Conservation (phyloP, 176 grass and related monocot species). For the Bothriochloa decipiens region DNA sequence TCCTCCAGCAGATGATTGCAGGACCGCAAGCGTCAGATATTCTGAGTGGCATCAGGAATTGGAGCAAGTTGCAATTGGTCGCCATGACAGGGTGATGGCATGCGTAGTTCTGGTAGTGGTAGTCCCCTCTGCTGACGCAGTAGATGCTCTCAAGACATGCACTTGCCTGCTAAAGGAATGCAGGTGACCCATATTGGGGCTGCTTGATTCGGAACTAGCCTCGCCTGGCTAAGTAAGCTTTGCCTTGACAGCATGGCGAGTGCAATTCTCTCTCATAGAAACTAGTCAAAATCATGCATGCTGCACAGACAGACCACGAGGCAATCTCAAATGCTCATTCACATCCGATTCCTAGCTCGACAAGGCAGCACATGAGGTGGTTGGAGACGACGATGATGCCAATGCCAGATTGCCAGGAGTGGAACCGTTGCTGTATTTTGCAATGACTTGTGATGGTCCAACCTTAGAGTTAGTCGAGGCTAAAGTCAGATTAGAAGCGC, state of each 20-base stretch:
- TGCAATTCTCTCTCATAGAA: not conserved
- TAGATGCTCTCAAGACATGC: constrained; percentile 91
- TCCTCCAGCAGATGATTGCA: constrained; percentile 47
- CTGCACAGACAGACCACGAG: not conserved
- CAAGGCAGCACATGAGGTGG: not conserved
- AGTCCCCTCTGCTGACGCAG: constrained; percentile 73
- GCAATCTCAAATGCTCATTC: not conserved
- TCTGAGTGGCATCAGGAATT: constrained; percentile 37
- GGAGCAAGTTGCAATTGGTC: constrained; percentile 59
- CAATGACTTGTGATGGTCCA: too few species aligned
- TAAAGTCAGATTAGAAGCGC: not conserved
- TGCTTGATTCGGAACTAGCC: not conserved
- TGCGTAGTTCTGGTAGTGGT: constrained; percentile 68
- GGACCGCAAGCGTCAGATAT: constrained; percentile 34
- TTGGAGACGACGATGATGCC: too few species aligned
- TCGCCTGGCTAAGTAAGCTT: not conserved
- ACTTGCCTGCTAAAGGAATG: constrained; percentile 97
- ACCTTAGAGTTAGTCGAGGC: not conserved
- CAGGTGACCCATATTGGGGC: constrained; percentile 48
- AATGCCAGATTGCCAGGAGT: too few species aligned
- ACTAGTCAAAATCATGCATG: not conserved
- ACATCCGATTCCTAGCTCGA: not conserved
- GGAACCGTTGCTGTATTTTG: too few species aligned
- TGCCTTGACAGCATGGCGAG: not conserved
- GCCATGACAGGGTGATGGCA: constrained; percentile 62